Evolutionary conservation across 2,329 filamentous ascomycete species (phyloP).

Genomic region (Sporothrix phasma): DNA sequence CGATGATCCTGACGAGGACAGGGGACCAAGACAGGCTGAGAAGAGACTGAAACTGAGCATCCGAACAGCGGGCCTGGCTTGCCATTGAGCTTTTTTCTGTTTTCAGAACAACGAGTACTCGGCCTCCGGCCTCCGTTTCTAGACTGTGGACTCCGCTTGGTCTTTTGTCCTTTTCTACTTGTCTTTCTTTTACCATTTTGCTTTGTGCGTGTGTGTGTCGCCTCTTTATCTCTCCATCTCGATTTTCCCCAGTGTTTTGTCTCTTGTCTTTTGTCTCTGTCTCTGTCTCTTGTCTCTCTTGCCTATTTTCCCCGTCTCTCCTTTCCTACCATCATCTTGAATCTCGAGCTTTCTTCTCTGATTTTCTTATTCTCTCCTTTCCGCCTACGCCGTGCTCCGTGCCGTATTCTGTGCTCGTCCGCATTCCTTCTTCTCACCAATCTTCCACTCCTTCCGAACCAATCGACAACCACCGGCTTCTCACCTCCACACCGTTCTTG

Average conservation of each 20-base stretch:
- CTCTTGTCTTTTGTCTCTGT: neutral
- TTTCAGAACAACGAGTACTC: neutral
- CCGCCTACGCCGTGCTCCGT: neutral
- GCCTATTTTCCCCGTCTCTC: neutral
- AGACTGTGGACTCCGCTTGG: neutral
- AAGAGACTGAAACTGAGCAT: neutral
- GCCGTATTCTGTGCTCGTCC: neutral
- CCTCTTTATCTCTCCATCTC: neutral
- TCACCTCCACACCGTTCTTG: neutral
- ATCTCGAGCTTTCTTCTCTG: neutral
- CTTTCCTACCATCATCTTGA: neutral
- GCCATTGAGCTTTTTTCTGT: slow-evolving; percentile 4
- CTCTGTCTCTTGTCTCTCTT: neutral
- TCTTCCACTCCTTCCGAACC: neutral
- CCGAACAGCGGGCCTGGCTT: neutral
- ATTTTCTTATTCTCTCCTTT: neutral
- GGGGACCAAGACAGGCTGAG: neutral
- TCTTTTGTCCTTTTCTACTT: neutral
- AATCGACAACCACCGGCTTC: neutral
- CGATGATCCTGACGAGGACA: neutral
- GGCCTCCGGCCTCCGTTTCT: neutral
- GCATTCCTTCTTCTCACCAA: neutral
- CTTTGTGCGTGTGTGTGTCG: neutral
- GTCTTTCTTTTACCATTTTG: neutral
- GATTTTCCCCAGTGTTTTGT: neutral